Evolutionary conservation across 371 early-diverging fungal genomes (phyloP), one percentile per base, ranked within the genome.

Genomic region (Mucor saturninus): DNA sequence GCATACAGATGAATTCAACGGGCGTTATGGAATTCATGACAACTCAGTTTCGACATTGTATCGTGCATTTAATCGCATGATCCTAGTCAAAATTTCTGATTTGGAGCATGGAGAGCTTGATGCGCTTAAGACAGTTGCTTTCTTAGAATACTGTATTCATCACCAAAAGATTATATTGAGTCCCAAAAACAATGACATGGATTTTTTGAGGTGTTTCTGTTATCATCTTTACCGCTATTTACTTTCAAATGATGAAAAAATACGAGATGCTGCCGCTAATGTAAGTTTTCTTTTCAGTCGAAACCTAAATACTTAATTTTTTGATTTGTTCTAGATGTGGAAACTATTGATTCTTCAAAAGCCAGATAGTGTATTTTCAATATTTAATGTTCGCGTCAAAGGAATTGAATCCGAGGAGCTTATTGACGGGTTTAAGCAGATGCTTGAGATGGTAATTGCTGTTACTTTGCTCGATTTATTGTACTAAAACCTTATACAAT

Each of bases 101-200:
- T 56, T 79, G n/a, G 76, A 82, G 43, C 63, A 77, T 32, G 76
- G 56, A 8, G 71, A 69, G 15, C 59, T 71, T 35, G 62, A 74
- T 1, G 32, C 70, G 0, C 58, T 74, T 4, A 74, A 80, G 31
- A 71, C 73, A 21, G 53, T 59, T n/a, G 82, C 83, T 2, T 81
- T 91, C 15, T 59, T 92, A 11, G 79, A 83, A 49, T 86, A 86
- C 62, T 83, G 87, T 46, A 81, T 91, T 21, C 84, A 87, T 54
- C 81, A 89, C 68, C 90, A 92, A 69, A 86, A 86, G 64, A 76
- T 89, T 48, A 81, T 90, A 4, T 64, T 91, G 5, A 83, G 81
- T 59, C 13, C 68, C 6, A 72, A 74, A 28, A 89, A 89, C 28
- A 82, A 69, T 0, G 91, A 93, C 62, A 64, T 76, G 5, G 87